phyloP scores from a whole-genome alignment of 1,284 basidiomycete genomes.

The Microbotryum violaceum region DNA sequence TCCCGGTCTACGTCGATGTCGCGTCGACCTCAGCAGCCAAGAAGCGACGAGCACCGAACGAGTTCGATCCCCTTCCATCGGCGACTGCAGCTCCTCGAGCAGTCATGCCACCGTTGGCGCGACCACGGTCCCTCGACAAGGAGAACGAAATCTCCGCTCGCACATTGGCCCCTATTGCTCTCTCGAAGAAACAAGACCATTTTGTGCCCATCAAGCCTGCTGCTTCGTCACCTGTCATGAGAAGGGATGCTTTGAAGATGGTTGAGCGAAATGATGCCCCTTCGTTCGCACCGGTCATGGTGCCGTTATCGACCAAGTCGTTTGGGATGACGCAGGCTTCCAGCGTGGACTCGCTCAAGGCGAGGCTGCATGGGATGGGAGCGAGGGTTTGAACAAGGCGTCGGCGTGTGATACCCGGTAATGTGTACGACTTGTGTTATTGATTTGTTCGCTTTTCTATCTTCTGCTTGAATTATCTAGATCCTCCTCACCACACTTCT shows the following conservation, averaged over 20 bases:
- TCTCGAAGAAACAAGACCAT: not conserved
- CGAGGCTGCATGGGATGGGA: too few species aligned
- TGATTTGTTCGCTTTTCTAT: too few species aligned
- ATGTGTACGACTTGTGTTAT: too few species aligned
- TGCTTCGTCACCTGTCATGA: not conserved
- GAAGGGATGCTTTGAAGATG: conserved; percentile 1
- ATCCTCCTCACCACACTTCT: too few species aligned
- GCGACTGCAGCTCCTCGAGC: conserved; percentile 12
- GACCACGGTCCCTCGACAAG: conserved; percentile 9
- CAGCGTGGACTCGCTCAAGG: too few species aligned
- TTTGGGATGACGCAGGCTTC: too few species aligned
- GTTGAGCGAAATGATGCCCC: conserved; percentile 9
- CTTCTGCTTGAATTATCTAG: too few species aligned
- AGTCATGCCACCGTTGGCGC: conserved; percentile 7
- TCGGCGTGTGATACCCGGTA: too few species aligned
- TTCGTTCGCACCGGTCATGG: not conserved
- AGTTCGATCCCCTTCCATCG: conserved; percentile 16
- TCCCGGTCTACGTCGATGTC: not conserved
- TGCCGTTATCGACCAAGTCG: too few species aligned
- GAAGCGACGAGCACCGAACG: conserved; percentile 24
- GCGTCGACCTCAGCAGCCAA: conserved; percentile 5
- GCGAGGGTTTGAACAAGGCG: too few species aligned
- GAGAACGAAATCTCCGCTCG: conserved; percentile 7
- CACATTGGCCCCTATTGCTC: not conserved
- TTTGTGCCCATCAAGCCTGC: conserved; percentile 20